A percentile compares a stretch with the other conserved stretches of the same genome.
Evolutionary conservation across 2,329 filamentous ascomycete species (phyloP).

Genomic region (Fusarium siculi): DNA sequence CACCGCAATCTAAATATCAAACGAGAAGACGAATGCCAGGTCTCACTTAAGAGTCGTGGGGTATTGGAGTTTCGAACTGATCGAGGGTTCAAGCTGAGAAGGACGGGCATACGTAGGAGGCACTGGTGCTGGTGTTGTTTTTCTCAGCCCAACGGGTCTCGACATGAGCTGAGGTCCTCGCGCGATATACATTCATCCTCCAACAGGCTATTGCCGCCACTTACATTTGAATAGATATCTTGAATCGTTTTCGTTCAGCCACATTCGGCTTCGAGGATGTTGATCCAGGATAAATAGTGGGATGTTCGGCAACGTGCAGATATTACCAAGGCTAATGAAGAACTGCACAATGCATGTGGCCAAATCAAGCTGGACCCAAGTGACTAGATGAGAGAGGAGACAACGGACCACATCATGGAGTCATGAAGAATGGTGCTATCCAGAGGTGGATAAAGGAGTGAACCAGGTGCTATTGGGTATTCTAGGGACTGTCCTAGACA

Average conservation of each 20-base stretch:
- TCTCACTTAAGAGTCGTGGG: background rate
- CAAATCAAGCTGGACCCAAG: conserved; percentile 3
- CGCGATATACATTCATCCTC: background rate
- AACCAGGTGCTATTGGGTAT: background rate
- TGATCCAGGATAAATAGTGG: conserved; percentile 1
- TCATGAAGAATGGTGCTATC: background rate
- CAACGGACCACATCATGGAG: background rate
- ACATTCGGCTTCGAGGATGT: background rate
- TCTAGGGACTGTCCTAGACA: background rate
- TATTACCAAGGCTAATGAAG: conserved; percentile 13
- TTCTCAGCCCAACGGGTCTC: background rate
- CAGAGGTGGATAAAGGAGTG: background rate
- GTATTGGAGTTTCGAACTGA: background rate
- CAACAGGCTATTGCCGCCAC: background rate
- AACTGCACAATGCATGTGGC: conserved; percentile 28
- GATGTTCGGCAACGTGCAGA: conserved; percentile 31
- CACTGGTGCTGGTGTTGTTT: background rate
- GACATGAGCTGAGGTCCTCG: background rate
- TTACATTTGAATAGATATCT: background rate
- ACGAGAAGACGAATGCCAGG: background rate
- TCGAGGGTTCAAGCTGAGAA: background rate
- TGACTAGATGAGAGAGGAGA: conserved; percentile 29
- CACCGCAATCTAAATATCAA: background rate
- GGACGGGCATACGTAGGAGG: background rate
- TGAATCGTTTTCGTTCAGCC: background rate